Evolutionary conservation across 2,329 filamentous ascomycete species (phyloP), one percentile per base, ranked within the genome.

Genomic region (Penicillium sp.): DNA sequence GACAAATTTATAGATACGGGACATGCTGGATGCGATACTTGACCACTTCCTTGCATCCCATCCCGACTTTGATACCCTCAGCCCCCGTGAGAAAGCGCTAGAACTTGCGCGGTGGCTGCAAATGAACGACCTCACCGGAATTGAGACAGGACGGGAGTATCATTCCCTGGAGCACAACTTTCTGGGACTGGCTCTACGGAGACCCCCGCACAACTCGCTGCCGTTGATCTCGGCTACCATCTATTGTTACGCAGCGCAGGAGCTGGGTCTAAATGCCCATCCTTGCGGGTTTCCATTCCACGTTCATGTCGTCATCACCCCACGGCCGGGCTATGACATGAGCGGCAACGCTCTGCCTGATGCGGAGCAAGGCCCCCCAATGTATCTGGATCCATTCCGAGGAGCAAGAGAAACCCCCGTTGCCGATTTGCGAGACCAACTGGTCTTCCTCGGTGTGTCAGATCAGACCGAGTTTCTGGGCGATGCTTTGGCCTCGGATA

Each of bases 181-280:
- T 62, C 85, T 99, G 50, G 90, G 90, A 9, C 79, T 95, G 55
- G 90, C 89, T 4, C 76, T 97, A 39, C 85, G 83, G 31, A 85
- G 88, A 44, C 74, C 81, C 6, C 79, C 81, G 0, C 90, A 95
- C 63, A 85, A 89, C 25, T 92, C 91, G 1, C 79, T 96, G 8
- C 94, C 92, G 1, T 79, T 96, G 45, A 87, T 96, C 55, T 94
- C 90, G 1, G 87, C 87, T 49, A 87, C 87, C 53, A 95, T 97
- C 56, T 99, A 87, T 72, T 94, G 88, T 65, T 86, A 85, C 51
- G 70, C 97, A 14, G 92, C 90, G 0, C 79, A 82, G 48, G 81
- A 88, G 33, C 68, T 96, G 11, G 88, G 87, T 1, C 71, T 99
- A 42, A 81, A 87, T 60, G 90, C 92, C 0, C 83, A 84, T 30